Evolutionary conservation across 177 flowering plant genomes (phyloP), one percentile per base, ranked within the genome.

Genomic region (Vitis hybrid): DNA sequence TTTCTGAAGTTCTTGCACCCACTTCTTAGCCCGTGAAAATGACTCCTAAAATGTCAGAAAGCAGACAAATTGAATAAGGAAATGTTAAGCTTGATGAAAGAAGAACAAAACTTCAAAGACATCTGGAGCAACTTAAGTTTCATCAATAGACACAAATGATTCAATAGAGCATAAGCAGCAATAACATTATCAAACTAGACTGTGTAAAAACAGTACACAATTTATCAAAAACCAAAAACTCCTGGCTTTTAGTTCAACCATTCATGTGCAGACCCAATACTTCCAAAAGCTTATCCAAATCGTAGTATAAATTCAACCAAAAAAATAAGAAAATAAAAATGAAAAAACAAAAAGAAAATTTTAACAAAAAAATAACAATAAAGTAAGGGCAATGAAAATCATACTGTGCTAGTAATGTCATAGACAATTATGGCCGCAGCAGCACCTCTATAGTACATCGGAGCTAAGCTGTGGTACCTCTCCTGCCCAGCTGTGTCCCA

Each of bases 401-500:
- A 50, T 45, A 90, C 97, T 66, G 73, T 50, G 82, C 70, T 87
- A 56, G 94, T 82, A 32, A 91, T 91, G 70, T 89, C 97, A 58
- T 83, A 91, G 61, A 89, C 94, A 54, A 89, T 81, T 55, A 89
- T 83, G 7, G 94, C 93, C 10, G 94, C 94, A n/a, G 93, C 97
- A 66, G 97, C 94, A 60, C 94, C 94, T 68, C 97, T 76, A 68
- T 91, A 91, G 65, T 91, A 89, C 97, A 91, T 91, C n/a, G 97
- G 97, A 73, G 97, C 97, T 81, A 91, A 83, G 73, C 94, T 88
- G 68, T 91, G 97, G 63, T 91, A 91, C 75, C 94, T 80, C 78
- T 91, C 97, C 64, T 91, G 97, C 13, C 97, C 97, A 2, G 97
- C 97, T 0, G 97, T 91, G 72, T 91, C 94, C 97, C 97, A 91